Evolutionary conservation across 2,329 filamentous ascomycete genomes (phyloP).

Genomic region (Neonectria faginata): DNA sequence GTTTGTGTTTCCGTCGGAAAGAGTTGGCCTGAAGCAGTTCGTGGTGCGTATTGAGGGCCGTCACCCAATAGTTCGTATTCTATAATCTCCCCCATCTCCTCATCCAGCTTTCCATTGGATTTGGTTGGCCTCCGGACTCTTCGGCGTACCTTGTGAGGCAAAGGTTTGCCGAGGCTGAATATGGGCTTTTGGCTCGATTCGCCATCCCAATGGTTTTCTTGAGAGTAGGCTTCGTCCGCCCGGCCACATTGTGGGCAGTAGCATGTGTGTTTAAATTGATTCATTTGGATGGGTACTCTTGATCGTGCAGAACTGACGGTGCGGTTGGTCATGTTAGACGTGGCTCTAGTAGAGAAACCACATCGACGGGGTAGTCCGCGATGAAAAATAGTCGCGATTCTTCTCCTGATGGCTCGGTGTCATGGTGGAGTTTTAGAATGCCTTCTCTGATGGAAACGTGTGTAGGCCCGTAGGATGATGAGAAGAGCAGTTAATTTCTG

Average conservation of each 20-base stretch:
- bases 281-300: background rate
- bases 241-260: conserved; percentile 20
- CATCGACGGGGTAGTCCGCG: background rate
- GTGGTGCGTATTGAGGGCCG: background rate
- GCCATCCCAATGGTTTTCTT: conserved; percentile 39
- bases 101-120: conserved; percentile 21
- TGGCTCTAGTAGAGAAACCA: conserved; percentile 16
- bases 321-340: conserved; percentile 12
- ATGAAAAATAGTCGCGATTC: too few relatives aligned
- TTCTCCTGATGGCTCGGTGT: too few relatives aligned
- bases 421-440: too few relatives aligned
- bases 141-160: conserved; percentile 35
- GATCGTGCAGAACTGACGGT: conserved; percentile 1
- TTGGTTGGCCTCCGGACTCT: conserved; percentile 14
- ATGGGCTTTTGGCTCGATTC: conserved; percentile 32
- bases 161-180: conserved; percentile 37
- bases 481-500: too few relatives aligned
- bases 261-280: too few relatives aligned
- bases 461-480: too few relatives aligned
- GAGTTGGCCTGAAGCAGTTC: conserved; percentile 16
- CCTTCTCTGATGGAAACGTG: too few relatives aligned
- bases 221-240: conserved; percentile 34
- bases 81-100: conserved; percentile 23
- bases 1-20: conserved; percentile 13
- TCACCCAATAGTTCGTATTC: conserved; percentile 5